Conservation (phyloP, 495 filamentous ascomycete species). For the Penicillium canescens region DNA sequence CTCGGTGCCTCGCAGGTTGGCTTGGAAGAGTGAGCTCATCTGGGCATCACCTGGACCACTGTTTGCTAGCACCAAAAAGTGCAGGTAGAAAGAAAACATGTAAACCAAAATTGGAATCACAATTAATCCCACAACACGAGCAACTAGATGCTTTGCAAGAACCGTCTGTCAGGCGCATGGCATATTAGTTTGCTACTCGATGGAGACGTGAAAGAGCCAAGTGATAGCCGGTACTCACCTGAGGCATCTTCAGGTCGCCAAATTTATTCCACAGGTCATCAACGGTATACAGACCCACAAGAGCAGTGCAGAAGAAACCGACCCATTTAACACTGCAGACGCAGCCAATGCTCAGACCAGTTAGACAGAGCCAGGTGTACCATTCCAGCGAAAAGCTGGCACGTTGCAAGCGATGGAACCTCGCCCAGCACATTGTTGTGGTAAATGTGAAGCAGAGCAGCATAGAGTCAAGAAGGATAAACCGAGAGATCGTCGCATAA, state of each 20-base stretch:
- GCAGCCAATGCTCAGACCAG: constrained; percentile 91
- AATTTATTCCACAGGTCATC: constrained; percentile 99
- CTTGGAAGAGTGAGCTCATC: constrained; percentile 99
- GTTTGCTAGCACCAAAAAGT: constrained; percentile 91
- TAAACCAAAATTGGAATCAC: constrained; percentile 84
- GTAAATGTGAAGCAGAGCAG: constrained; percentile 96
- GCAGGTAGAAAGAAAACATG: constrained; percentile 89
- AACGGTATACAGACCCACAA: constrained; percentile 93
- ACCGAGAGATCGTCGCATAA: constrained; percentile 96
- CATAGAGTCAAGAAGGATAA: constrained; percentile 98
- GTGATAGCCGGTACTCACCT: constrained; percentile 45
- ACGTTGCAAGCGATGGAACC: constrained; percentile 83
- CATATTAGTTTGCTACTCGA: background rate
- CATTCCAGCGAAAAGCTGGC: constrained; percentile 85
- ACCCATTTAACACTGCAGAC: constrained; percentile 99
- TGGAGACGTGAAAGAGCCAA: background rate
- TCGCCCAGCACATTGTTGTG: constrained; percentile 93
- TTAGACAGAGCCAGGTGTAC: constrained; percentile 90
- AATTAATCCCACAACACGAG: constrained; percentile 86
- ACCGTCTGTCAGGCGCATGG: constrained; percentile 47
- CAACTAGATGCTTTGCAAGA: constrained; percentile 73
- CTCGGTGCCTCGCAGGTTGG: constrained; percentile 89
- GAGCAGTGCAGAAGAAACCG: constrained; percentile 88
- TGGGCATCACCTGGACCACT: constrained; percentile 96
- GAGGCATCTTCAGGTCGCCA: constrained; percentile 87